phyloP scores from a whole-genome alignment of 1,139 yeast species.

The Groenewaldozyma sp. region DNA sequence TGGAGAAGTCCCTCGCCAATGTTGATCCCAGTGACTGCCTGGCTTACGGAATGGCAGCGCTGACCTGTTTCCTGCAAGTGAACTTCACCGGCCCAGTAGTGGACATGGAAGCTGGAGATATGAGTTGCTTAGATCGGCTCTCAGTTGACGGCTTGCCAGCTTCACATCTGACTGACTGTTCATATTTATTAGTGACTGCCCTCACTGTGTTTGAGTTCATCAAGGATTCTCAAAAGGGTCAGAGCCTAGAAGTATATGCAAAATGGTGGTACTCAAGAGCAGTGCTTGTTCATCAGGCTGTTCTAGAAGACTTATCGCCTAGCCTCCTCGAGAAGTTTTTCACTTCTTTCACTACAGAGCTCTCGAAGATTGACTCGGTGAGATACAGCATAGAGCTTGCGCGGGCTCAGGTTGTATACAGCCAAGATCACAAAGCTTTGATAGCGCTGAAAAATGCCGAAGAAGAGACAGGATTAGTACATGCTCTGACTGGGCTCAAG shows the following conservation, averaged over 20 bases:
- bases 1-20: too few species aligned
- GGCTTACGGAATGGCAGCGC: slow-evolving; percentile 35
- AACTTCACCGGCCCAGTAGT: slow-evolving; percentile 81
- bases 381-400: slow-evolving; percentile 48
- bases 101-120: slow-evolving; percentile 29
- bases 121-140: slow-evolving; percentile 14
- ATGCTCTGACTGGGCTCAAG: slow-evolving; percentile 74
- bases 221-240: slow-evolving; percentile 1
- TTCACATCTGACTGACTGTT: slow-evolving; percentile 25
- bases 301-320: slow-evolving; percentile 23
- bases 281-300: slow-evolving; percentile 28
- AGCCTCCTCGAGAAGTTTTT: slow-evolving; percentile 25
- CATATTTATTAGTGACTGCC: slow-evolving; percentile 26
- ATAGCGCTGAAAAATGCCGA: slow-evolving; percentile 45
- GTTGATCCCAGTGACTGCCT: too few species aligned
- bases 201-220: slow-evolving; percentile 16
- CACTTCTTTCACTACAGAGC: slow-evolving; percentile 15
- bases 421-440: slow-evolving; percentile 53
- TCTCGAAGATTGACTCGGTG: slow-evolving; percentile 21
- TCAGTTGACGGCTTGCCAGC: slow-evolving; percentile 28
- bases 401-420: slow-evolving; percentile 41
- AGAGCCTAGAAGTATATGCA: slow-evolving; percentile 13
- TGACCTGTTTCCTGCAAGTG: slow-evolving; percentile 63
- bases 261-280: slow-evolving; percentile 31
- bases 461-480: slow-evolving; percentile 46